Evolutionary conservation across 1,284 basidiomycete species (phyloP).

Genomic region (Microbotryum scabiosae): DNA sequence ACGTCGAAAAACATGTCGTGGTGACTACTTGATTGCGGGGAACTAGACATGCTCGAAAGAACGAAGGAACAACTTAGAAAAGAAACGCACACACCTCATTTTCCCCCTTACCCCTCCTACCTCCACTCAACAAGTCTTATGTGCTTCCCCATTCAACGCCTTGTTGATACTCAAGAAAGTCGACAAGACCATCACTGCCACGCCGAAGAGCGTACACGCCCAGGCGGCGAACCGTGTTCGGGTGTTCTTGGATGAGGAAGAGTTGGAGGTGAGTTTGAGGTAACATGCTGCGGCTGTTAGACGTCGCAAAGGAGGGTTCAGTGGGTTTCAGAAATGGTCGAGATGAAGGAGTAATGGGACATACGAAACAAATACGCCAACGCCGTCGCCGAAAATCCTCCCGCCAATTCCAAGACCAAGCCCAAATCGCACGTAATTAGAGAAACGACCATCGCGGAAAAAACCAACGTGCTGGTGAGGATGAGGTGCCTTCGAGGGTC

Average conservation of each 20-base stretch:
- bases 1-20: too few species aligned
- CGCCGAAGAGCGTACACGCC: slow-evolving; percentile 63
- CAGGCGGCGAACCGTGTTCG: slow-evolving; percentile 61
- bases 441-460: slow-evolving; percentile 73
- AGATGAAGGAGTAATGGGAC: too few species aligned
- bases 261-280: slow-evolving; percentile 52
- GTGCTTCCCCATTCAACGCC: slow-evolving; percentile 11
- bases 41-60: too few species aligned
- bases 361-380: slow-evolving; percentile 71
- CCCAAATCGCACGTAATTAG: slow-evolving; percentile 93
- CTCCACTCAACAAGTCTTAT: slow-evolving; percentile 14
- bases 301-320: background rate
- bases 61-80: too few species aligned
- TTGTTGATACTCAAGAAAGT: slow-evolving; percentile 47
- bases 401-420: slow-evolving; percentile 93
- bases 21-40: too few species aligned
- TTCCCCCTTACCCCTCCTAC: too few species aligned
- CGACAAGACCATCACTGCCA: slow-evolving; percentile 67
- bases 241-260: slow-evolving; percentile 46
- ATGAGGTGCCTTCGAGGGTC: slow-evolving; percentile 75
- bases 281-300: slow-evolving; percentile 63
- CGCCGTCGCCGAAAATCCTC: slow-evolving; percentile 85
- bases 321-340: too few species aligned
- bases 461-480: slow-evolving; percentile 78
- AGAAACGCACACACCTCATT: too few species aligned